phyloP scores from a whole-genome alignment of 331 rosid genomes.

The Phaseolus coccineus region DNA sequence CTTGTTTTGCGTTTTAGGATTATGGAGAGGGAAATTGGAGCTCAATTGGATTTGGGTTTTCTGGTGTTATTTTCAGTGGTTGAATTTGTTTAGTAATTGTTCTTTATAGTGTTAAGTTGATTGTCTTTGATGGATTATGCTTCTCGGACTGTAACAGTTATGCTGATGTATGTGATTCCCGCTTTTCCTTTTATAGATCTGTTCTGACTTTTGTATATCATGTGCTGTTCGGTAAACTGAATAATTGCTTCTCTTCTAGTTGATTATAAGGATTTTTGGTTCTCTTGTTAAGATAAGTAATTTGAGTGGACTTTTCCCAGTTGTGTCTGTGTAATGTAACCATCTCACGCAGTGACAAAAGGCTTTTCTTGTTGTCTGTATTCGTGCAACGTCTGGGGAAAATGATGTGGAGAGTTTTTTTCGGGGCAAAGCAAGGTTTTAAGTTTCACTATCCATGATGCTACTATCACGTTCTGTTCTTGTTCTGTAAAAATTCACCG shows the following conservation, averaged over 20 bases:
- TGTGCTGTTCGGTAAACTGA: neutral
- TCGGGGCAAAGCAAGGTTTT: neutral
- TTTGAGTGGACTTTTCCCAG: neutral
- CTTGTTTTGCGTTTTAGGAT: conserved; percentile 16
- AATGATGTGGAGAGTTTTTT: neutral
- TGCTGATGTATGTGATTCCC: neutral
- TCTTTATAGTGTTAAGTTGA: neutral
- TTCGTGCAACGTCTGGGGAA: neutral
- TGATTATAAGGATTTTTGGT: neutral
- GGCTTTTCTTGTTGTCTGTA: neutral
- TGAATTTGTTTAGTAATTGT: neutral
- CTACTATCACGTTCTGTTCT: neutral
- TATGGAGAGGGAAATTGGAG: conserved; percentile 27
- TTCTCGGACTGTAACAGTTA: conserved; percentile 27
- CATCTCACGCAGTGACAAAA: neutral
- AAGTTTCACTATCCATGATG: neutral
- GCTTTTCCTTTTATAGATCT: conserved; percentile 41
- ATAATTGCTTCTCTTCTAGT: neutral
- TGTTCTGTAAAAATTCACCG: neutral
- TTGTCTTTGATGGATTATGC: conserved; percentile 2
- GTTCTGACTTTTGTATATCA: neutral
- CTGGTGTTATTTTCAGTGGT: neutral
- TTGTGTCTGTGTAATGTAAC: neutral
- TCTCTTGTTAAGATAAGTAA: neutral
- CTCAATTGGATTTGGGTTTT: neutral